phyloP scores from a whole-genome alignment of 2,329 filamentous ascomycete genomes.

The Coleophoma crateriformis region DNA sequence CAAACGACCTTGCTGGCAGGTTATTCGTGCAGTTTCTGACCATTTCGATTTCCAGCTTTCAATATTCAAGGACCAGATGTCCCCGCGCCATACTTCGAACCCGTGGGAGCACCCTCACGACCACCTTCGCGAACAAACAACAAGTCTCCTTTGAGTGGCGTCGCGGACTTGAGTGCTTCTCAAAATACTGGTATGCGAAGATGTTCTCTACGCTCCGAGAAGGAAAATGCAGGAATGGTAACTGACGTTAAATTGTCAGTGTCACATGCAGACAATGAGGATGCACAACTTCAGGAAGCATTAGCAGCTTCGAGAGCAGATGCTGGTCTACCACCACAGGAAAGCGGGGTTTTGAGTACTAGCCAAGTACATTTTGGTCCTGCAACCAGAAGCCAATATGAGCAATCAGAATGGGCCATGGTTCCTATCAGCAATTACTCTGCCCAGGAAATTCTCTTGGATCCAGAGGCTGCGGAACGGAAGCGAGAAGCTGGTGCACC shows the following conservation, averaged over 20 bases:
- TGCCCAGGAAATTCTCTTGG: conserved; percentile 21
- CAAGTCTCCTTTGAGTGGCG: conserved; percentile 48
- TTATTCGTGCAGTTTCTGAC: conserved; percentile 2
- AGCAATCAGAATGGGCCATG: conserved; percentile 53
- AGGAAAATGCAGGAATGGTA: too few species aligned
- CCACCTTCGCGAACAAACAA: conserved; percentile 56
- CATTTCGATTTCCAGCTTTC: conserved; percentile 37
- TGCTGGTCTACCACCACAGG: conserved; percentile 42
- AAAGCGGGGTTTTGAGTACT: conserved; percentile 39
- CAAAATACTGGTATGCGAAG: conserved; percentile 34
- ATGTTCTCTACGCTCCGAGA: too few species aligned
- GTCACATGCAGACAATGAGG: conserved; percentile 26
- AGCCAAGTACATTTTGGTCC: conserved; percentile 51
- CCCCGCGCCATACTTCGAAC: conserved; percentile 34
- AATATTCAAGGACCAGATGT: conserved; percentile 47
- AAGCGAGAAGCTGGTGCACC: conserved; percentile 41
- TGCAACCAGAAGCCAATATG: conserved; percentile 50
- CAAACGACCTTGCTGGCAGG: neutral
- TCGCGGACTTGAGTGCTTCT: conserved; percentile 41
- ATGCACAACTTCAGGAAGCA: conserved; percentile 51
- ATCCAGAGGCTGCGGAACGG: conserved; percentile 31
- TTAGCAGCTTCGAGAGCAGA: conserved; percentile 49
- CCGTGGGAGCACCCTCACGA: conserved; percentile 38
- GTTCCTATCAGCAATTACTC: conserved; percentile 33
- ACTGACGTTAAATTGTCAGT: conserved; percentile 8